Conservation (phyloP, 345 rosid species). For the Triadica sebifera region DNA sequence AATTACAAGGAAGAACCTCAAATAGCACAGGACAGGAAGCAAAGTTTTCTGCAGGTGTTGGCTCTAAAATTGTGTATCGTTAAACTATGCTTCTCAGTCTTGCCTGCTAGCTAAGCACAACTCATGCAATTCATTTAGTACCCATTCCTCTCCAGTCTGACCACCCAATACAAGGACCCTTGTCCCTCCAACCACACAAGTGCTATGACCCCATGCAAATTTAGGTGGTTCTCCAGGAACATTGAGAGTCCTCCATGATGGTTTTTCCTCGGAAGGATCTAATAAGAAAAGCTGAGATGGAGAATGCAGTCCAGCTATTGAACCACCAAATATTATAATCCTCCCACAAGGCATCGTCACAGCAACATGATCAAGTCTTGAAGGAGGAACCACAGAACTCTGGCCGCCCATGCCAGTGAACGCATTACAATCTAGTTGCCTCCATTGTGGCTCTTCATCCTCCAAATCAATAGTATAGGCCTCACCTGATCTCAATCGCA, state of each 20-base stretch:
- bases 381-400: conserved; percentile 68
- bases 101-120: conserved; percentile 74
- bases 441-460: conserved; percentile 70
- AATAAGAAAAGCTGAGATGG: conserved; percentile 80
- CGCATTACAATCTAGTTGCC: conserved; percentile 64
- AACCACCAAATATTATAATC: conserved; percentile 85
- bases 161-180: conserved; percentile 88
- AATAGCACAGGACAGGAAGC: not conserved
- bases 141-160: conserved; percentile 92
- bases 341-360: conserved; percentile 97
- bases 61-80: not conserved
- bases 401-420: conserved; percentile 56
- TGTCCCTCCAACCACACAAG: conserved; percentile 93
- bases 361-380: conserved; percentile 90
- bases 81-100: conserved; percentile 41
- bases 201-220: conserved; percentile 95
- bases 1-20: conserved; percentile 2
- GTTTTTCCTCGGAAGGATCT: conserved; percentile 83
- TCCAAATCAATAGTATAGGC: conserved; percentile 76
- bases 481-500: conserved; percentile 78
- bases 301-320: conserved; percentile 80
- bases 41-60: not conserved
- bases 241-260: conserved; percentile 79
- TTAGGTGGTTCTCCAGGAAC: conserved; percentile 86
- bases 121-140: conserved; percentile 81